phyloP scores from a whole-genome alignment of 352 stramenopile genomes.

The Globisporangium yorkense region DNA sequence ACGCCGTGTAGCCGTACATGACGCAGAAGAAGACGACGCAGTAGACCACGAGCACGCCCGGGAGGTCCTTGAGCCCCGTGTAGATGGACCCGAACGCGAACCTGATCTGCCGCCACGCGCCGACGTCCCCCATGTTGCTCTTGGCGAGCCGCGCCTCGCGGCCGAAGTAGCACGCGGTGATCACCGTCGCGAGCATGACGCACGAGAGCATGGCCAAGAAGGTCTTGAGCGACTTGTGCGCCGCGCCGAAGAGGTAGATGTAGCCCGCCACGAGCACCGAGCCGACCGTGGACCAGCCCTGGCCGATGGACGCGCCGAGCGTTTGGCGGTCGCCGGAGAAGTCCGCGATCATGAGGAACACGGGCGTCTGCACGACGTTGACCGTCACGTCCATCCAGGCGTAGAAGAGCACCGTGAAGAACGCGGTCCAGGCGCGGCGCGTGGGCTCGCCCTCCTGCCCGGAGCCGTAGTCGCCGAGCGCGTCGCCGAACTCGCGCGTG shows the following conservation, averaged over 20 bases:
- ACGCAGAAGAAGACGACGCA: too few relatives aligned
- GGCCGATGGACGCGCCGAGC: constrained; percentile 15
- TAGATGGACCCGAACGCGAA: too few relatives aligned
- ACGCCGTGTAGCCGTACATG: too few relatives aligned
- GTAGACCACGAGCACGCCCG: too few relatives aligned
- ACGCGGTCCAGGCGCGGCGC: too few relatives aligned
- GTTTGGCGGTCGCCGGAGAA: constrained; percentile 24
- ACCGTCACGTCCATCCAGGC: too few relatives aligned
- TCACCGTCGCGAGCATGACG: constrained; percentile 14
- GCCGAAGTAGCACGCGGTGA: constrained; percentile 12
- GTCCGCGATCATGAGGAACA: too few relatives aligned
- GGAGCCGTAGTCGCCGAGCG: neutral
- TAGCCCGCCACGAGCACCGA: constrained; percentile 18
- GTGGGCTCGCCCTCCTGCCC: too few relatives aligned
- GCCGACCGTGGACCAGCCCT: constrained; percentile 21
- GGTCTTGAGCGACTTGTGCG: constrained; percentile 15
- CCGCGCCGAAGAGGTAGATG: constrained; percentile 11
- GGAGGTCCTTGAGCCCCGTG: too few relatives aligned
- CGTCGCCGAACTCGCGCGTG: constrained; percentile 15
- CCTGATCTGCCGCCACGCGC: too few relatives aligned
- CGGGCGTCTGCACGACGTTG: too few relatives aligned
- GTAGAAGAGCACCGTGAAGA: too few relatives aligned
- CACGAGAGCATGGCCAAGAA: constrained; percentile 28
- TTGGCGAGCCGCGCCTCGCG: constrained; percentile 12
- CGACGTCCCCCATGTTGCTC: neutral